Base-by-base conservation (phyloP, 2,329 filamentous ascomycete species). In the Fusarium paranaense region DNA sequence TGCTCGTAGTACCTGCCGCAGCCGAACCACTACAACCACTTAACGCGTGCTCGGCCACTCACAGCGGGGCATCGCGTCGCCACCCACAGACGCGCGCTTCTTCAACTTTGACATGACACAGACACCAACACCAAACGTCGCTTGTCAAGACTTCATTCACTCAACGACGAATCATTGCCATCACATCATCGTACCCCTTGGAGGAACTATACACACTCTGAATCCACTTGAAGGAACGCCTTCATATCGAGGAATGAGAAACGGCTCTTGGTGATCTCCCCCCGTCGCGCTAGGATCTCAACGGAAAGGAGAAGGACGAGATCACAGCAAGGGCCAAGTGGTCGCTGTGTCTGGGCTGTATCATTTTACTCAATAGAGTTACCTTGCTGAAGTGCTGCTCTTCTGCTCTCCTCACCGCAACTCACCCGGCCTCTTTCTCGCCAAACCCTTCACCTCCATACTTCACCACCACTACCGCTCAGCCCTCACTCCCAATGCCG, bases 401-500 rank as follows among this genome's bases (percentile, higher is more conserved):
- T 32, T 20, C 10, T n/a, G 11, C 4, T 33, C 30, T 16, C 8
- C 50, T 22, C 50, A 8, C 13, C 30, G 11, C 20, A 20, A 8
- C 30, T 16, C 30, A 35, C 50, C n/a, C 20, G 16, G 20, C 54
- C 52, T 25, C 52, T 33, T 35, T 20, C 27, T 56, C 50, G 10
- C 11, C 30, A 13, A 54, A 35, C 47, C 25, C 25, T 25, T 9
- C 60, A 58, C 35, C 38, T 38, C 57, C 64, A 64, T 57, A 73
- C 70, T 75, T 64, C 47, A 64, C 37, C 16, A 50, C 45, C 25
- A 50, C 45, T 9, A 30, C 27, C 16, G 13, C 16, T 25, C 22
- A 52, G 13, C 38, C 45, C 45, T 50, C 45, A 18, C 42, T 10
- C 42, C 45, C 10, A 37, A 90, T 91, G 89, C 87, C 89, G 57